These are phyloP conservation scores for Aegilops bicornis DNA, from an alignment of 176 grass and related monocot genomes.

Conservation along the genomic window DNA sequence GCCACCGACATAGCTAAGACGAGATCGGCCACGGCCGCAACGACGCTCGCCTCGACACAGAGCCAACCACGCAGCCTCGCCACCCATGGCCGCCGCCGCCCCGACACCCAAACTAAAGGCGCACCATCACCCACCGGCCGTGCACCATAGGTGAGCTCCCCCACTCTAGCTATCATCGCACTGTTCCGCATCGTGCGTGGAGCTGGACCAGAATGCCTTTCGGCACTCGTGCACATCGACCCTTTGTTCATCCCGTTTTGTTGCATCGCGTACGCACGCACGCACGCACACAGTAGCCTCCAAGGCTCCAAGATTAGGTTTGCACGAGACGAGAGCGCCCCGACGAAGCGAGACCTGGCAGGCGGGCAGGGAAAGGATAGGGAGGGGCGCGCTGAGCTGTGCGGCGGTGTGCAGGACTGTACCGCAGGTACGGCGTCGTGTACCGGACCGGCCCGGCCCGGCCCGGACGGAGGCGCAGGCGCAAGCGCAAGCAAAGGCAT, in stretches of 20 bases:
- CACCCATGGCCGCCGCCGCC: too few relatives aligned
- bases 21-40: too few relatives aligned
- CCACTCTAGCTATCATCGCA: not conserved
- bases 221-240: not conserved
- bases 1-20: too few relatives aligned
- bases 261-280: not conserved
- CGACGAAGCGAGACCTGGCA: not conserved
- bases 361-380: not conserved
- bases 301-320: not conserved
- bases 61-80: too few relatives aligned
- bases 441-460: not conserved
- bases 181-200: not conserved
- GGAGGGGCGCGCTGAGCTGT: not conserved
- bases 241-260: not conserved
- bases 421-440: slow-evolving; percentile 14
- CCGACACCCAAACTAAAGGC: too few relatives aligned
- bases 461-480: not conserved
- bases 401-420: not conserved
- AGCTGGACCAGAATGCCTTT: not conserved
- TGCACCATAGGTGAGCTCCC: not conserved
- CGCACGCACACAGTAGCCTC: not conserved
- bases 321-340: not conserved
- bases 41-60: too few relatives aligned
- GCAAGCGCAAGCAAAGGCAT: slow-evolving; percentile 17
- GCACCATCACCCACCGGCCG: too few relatives aligned